Percentiles rank a stretch among this genome's conserved stretches.
Evolutionary conservation across 495 filamentous ascomycete genomes (phyloP).

Genomic region (Aspergillus nidulans): DNA sequence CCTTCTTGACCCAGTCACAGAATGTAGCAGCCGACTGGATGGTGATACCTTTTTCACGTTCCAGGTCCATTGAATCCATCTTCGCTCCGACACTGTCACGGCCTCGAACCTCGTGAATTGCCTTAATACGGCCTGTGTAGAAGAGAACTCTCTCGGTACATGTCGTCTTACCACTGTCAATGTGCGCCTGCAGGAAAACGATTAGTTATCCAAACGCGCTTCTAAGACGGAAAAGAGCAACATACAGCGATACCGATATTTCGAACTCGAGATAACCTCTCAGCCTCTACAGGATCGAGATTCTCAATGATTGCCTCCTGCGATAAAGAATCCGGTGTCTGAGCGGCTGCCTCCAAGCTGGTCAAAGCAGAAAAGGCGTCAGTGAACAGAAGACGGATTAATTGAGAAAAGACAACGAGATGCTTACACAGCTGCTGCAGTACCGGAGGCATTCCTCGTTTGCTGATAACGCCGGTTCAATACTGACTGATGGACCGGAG

Average conservation of each 20-base stretch:
- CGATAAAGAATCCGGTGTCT: conserved; percentile 52
- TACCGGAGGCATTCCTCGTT: conserved; percentile 38
- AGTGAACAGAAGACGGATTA: conserved; percentile 7
- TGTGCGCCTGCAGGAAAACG: conserved; percentile 67
- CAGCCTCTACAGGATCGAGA: conserved; percentile 68
- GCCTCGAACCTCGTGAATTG: conserved; percentile 96
- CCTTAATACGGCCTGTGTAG: conserved; percentile 95
- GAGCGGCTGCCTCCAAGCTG: conserved; percentile 59
- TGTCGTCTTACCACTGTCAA: conserved; percentile 98
- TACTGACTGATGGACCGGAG: conserved; percentile 38
- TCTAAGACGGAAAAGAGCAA: not conserved
- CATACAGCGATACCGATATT: conserved; percentile 98
- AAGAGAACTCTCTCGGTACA: conserved; percentile 95
- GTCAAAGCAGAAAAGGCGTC: conserved; percentile 6
- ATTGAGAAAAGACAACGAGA: conserved; percentile 1
- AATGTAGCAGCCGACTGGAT: conserved; percentile 98
- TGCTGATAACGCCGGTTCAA: conserved; percentile 35
- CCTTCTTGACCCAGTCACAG: conserved; percentile 90
- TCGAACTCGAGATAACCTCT: conserved; percentile 71
- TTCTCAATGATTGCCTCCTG: conserved; percentile 69
- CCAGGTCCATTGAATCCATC: conserved; percentile 99
- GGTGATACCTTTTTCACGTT: conserved; percentile 97
- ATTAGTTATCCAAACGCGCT: conserved; percentile 12
- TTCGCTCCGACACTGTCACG: conserved; percentile 95
- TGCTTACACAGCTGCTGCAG: conserved; percentile 41